Evolutionary conservation across 805 yeast species (phyloP), one percentile per base, ranked within the genome.

Genomic region (Candida ipomoeae): DNA sequence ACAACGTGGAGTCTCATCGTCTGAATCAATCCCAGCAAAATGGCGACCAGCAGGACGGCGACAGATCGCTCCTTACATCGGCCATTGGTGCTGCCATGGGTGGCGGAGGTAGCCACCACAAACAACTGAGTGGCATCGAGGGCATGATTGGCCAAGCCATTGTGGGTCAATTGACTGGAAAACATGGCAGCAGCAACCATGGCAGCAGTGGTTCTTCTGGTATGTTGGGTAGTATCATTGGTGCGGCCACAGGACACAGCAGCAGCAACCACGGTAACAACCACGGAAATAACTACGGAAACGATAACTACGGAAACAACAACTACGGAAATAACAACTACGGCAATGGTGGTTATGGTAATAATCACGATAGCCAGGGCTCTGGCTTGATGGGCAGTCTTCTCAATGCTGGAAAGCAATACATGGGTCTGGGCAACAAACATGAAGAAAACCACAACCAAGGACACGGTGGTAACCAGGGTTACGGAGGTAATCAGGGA

Each of bases 51-150:
- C 42, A 50, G 36, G 50, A 41, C 13, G 66, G 64, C 32, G 69
- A 65, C 40, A 56, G 63, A 38, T 62, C 66, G 14, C 56, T 65
- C 20, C 46, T 65, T 26, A 54, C 63, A 15, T 58, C 67, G 6
- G 59, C 64, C 14, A 62, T 55, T 13, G 65, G 66, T 18, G 62
- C 65, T 39, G 66, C 65, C 37, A 59, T 65, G 23, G 62, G 64
- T 62, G 23, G 44, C 62, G 45, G 45, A 18, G 68, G 48, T 34
- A 60, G 55, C 37, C 63, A 64, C 34, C 13, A 36, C 42, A 60
- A 61, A 52, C 40, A 47, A 23, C 44, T 44, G 35, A 37, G 39
- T 37, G 58, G 58, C 3, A 43, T 56, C 20, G 60, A 55, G 34
- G 53, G 56, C 21, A 56, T 56, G 58, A 53, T 56, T 41, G 60